Conservation (phyloP, 2,329 filamentous ascomycete species). For the Penicillium sp. region DNA sequence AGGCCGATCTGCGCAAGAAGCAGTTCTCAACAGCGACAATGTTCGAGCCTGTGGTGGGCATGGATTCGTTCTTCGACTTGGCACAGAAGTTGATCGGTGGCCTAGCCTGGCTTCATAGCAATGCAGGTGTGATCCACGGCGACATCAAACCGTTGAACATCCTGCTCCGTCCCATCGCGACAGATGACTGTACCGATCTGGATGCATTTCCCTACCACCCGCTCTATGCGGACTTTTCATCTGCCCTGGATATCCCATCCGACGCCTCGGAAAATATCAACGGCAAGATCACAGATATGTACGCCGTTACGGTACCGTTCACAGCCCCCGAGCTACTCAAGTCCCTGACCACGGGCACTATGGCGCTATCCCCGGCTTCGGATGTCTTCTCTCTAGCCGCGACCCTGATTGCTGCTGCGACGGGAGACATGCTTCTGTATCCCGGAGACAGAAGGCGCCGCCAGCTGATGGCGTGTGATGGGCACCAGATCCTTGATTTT, state of each 20-base stretch:
- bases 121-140: slow-evolving; percentile 43
- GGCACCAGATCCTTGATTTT: slow-evolving; percentile 42
- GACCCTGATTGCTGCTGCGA: slow-evolving; percentile 44
- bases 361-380: slow-evolving; percentile 36
- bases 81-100: slow-evolving; percentile 40
- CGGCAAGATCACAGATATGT: slow-evolving; percentile 25
- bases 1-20: slow-evolving; percentile 26
- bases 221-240: slow-evolving; percentile 46
- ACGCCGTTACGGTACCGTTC: slow-evolving; percentile 44
- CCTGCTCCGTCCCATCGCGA: slow-evolving; percentile 31
- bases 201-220: slow-evolving; percentile 37
- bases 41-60: slow-evolving; percentile 44
- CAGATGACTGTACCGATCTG: slow-evolving; percentile 6
- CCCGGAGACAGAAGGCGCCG: slow-evolving; percentile 37
- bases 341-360: slow-evolving; percentile 34
- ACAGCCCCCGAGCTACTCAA: slow-evolving; percentile 43
- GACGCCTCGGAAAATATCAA: neutral
- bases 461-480: slow-evolving; percentile 43
- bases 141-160: slow-evolving; percentile 49
- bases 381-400: slow-evolving; percentile 47
- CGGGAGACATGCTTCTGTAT: slow-evolving; percentile 44
- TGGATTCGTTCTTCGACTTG: slow-evolving; percentile 38
- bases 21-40: slow-evolving; percentile 41
- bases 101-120: slow-evolving; percentile 43
- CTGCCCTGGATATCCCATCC: slow-evolving; percentile 29